A percentile compares a stretch with the other conserved stretches of the same genome.
Conservation (phyloP, 2,329 filamentous ascomycete species). For the Penicillium sp. region DNA sequence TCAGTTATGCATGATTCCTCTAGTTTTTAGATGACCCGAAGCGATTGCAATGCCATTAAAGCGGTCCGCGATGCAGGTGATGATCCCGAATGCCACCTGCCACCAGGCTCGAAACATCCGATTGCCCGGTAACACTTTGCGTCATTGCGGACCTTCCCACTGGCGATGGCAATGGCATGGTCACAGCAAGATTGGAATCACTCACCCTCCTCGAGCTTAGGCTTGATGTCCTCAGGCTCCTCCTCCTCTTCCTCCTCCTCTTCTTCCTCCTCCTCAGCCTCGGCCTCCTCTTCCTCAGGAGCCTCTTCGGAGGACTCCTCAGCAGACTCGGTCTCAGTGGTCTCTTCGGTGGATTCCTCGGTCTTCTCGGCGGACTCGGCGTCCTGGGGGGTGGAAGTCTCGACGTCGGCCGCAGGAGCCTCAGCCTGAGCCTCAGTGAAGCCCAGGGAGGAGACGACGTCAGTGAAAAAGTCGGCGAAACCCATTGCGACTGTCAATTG, state of each 20-base stretch:
- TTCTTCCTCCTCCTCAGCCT: slow-evolving; percentile 69
- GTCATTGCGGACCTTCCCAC: background rate
- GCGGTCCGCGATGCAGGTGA: slow-evolving; percentile 9
- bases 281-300: slow-evolving; percentile 59
- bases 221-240: slow-evolving; percentile 84
- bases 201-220: slow-evolving; percentile 89
- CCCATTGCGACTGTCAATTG: slow-evolving; percentile 60
- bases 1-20: slow-evolving; percentile 15
- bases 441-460: slow-evolving; percentile 69
- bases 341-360: slow-evolving; percentile 39
- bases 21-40: slow-evolving; percentile 5
- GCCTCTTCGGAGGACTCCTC: slow-evolving; percentile 56
- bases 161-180: background rate
- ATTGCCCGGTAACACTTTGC: background rate
- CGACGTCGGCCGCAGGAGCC: slow-evolving; percentile 60
- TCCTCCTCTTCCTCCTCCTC: slow-evolving; percentile 84
- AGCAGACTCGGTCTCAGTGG: slow-evolving; percentile 38
- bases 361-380: slow-evolving; percentile 49
- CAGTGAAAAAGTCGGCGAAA: slow-evolving; percentile 68
- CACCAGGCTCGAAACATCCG: slow-evolving; percentile 15
- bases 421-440: slow-evolving; percentile 66
- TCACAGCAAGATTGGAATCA: slow-evolving; percentile 37
- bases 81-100: slow-evolving; percentile 12
- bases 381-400: slow-evolving; percentile 55
- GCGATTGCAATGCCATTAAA: slow-evolving; percentile 28